phyloP scores from a whole-genome alignment of 1,284 basidiomycete species.

The Chiua sp. region DNA sequence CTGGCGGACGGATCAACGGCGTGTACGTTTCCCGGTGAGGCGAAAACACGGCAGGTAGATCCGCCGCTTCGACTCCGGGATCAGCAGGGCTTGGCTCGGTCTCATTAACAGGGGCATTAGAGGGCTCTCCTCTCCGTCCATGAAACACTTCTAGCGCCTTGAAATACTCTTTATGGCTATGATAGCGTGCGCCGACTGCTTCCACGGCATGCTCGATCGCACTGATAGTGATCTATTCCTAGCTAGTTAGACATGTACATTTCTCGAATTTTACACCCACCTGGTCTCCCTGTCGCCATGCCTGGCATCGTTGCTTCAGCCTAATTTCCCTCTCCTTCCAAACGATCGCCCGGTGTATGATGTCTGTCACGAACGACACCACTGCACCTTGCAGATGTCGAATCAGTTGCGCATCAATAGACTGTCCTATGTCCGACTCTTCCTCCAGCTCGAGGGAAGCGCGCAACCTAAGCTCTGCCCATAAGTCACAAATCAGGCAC shows the following conservation, averaged over 20 bases:
- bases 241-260: constrained; percentile 1
- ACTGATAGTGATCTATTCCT: constrained; percentile 42
- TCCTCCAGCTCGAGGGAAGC: constrained; percentile 20
- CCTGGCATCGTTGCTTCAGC: constrained; percentile 61
- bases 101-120: constrained; percentile 10
- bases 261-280: constrained; percentile 13
- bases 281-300: constrained; percentile 47
- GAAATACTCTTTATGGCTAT: constrained; percentile 42
- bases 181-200: constrained; percentile 41
- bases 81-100: constrained; percentile 18
- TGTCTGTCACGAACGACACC: constrained; percentile 54
- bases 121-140: constrained; percentile 5
- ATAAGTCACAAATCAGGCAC: constrained; percentile 1
- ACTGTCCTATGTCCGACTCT: constrained; percentile 4
- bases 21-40: constrained; percentile 31
- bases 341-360: constrained; percentile 55
- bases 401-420: constrained; percentile 35
- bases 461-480: constrained; percentile 11
- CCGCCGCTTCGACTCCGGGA: constrained; percentile 6
- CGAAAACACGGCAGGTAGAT: constrained; percentile 15
- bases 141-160: constrained; percentile 31
- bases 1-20: constrained; percentile 36
- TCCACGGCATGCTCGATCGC: constrained; percentile 53
- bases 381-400: constrained; percentile 46
- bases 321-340: constrained; percentile 59